Base-by-base conservation (phyloP, 1,284 basidiomycete species). In the Trichosporon ovoides region DNA sequence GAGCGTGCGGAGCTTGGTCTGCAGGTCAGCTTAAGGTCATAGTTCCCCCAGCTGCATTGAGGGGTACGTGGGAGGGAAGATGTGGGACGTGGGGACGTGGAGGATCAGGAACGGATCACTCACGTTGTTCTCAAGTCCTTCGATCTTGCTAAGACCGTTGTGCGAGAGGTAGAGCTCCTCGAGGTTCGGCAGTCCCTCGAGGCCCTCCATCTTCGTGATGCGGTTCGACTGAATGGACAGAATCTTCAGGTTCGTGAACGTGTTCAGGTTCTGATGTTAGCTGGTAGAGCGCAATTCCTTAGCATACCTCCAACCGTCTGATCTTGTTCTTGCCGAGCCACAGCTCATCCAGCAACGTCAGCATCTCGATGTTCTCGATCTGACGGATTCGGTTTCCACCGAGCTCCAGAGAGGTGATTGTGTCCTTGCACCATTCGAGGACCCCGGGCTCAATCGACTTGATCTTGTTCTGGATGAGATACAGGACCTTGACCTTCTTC, bases 311-410 rank as follows among this genome's bases (percentile, higher is more conserved):
- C 1, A 98, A 81, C 72, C 84, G 86, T 4, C 87, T 79, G 62
- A 98, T 91, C 79, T 98, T 97, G 77, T 98, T 98, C 81, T 98
- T 98, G 11, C 95, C 95, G 4, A 98, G 78, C 93, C 95, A 98
- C 1, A 98, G 80, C 68, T 98, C 93, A 64, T 93, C 89, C 11
- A 98, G 79, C 61, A 88, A 88, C 0, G 84, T 83, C 43, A 96
- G 80, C 7, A 83, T 82, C n/a, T 89, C 89, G 12, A 96, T 76
- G 55, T 89, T 87, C 73, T 98, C 92, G 61, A 98, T 94, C 67
- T 91, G 89, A 65, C 95, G 81, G 56, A 98, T 85, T 68, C 83
- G 83, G 74, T 98, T 98, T 0, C 94, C 93, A 1, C 95, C 95
- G 13, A 98, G 81, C 76, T 98, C 95, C 11, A 98, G 79, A 68